Evolutionary conservation across 495 filamentous ascomycete species (phyloP).

Genomic region (Penicillium alfredii): DNA sequence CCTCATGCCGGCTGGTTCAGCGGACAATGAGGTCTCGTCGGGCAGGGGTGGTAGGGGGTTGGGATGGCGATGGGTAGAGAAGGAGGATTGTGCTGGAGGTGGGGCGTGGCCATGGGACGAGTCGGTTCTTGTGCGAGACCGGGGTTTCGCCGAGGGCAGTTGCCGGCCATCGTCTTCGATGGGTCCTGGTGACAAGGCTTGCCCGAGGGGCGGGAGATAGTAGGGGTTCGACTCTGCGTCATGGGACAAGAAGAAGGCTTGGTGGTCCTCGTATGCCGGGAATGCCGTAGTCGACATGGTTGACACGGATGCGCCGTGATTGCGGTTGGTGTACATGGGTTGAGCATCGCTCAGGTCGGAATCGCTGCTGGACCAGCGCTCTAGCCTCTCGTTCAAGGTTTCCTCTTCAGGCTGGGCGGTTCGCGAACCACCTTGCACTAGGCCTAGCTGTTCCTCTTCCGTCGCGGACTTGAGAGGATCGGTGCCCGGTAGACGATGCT

Average conservation of each 20-base stretch:
- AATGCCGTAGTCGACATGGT: slow-evolving; percentile 30
- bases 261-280: slow-evolving; percentile 31
- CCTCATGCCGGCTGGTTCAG: slow-evolving; percentile 8
- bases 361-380: slow-evolving; percentile 26
- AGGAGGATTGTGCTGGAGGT: slow-evolving; percentile 21
- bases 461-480: slow-evolving; percentile 49
- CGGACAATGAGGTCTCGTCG: slow-evolving; percentile 19
- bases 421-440: slow-evolving; percentile 69
- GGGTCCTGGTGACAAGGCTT: slow-evolving; percentile 5
- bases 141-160: neutral
- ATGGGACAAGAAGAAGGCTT: no score
- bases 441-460: slow-evolving; percentile 82
- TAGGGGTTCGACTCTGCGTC: slow-evolving; percentile 20
- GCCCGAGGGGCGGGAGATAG: slow-evolving; percentile 14
- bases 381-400: slow-evolving; percentile 27
- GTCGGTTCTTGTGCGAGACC: slow-evolving; percentile 17
- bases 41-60: slow-evolving; percentile 28
- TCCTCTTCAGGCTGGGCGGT: slow-evolving; percentile 18
- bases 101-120: slow-evolving; percentile 17
- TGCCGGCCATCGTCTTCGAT: slow-evolving; percentile 11
- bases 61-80: slow-evolving; percentile 24
- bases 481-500: slow-evolving; percentile 30
- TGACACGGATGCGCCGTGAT: slow-evolving; percentile 26
- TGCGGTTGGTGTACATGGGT: slow-evolving; percentile 15
- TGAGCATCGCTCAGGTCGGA: slow-evolving; percentile 19